Evolutionary conservation across 2,329 filamentous ascomycete genomes (phyloP).

Genomic region (Fusarium circinatum): DNA sequence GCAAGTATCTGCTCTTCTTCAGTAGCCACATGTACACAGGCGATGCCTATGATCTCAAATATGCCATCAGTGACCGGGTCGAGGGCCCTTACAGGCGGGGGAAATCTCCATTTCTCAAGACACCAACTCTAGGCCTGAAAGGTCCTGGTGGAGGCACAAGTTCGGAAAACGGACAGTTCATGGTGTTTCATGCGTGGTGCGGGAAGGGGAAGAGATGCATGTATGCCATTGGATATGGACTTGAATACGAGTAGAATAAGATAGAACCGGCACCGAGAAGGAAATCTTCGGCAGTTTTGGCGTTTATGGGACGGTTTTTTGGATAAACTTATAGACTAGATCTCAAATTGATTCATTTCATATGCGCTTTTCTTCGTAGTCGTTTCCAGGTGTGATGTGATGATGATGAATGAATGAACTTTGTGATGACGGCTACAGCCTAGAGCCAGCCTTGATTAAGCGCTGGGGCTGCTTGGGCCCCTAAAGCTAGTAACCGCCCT

Average conservation of each 20-base stretch:
- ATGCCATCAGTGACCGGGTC: conserved; percentile 59
- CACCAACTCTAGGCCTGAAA: conserved; percentile 51
- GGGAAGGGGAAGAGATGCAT: conserved; percentile 48
- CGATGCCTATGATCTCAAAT: conserved; percentile 67
- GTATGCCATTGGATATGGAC: conserved; percentile 46
- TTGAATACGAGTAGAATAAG: conserved; percentile 1
- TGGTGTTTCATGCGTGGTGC: conserved; percentile 54
- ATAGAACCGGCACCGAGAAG: neutral
- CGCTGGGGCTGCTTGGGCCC: conserved; percentile 11
- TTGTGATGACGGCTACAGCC: neutral
- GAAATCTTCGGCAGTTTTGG: neutral
- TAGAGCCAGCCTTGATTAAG: conserved; percentile 7
- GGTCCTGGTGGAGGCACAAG: conserved; percentile 56
- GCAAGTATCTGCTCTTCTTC: conserved; percentile 70
- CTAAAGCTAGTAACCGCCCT: conserved; percentile 14
- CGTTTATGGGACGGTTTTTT: conserved; percentile 10
- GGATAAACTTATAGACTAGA: conserved; percentile 4
- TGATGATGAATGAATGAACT: neutral
- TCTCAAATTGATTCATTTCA: neutral
- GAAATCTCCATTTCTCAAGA: conserved; percentile 47
- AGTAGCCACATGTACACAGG: conserved; percentile 68
- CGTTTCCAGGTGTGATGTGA: neutral
- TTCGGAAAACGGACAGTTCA: conserved; percentile 43
- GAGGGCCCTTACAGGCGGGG: conserved; percentile 52
- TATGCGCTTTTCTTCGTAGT: neutral